These are phyloP conservation scores for Colletotrichum sp. DNA, from an alignment of 2,329 filamentous ascomycete genomes.

Conservation along the genomic window DNA sequence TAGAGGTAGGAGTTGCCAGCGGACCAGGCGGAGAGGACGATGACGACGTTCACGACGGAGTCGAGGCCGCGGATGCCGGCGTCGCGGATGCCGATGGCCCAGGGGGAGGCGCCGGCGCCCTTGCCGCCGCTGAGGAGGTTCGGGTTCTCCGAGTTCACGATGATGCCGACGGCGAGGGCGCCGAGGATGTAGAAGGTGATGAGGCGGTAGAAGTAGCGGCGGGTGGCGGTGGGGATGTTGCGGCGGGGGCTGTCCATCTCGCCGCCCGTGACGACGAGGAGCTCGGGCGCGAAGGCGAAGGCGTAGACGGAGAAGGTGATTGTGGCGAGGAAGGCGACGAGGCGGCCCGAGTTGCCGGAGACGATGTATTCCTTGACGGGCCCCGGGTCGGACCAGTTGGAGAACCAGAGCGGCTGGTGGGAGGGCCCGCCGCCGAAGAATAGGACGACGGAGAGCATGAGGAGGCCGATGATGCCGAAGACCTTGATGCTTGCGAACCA, in stretches of 20 bases:
- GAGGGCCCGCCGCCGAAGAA: slow-evolving; percentile 21
- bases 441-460: slow-evolving; percentile 60
- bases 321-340: slow-evolving; percentile 19
- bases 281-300: slow-evolving; percentile 24
- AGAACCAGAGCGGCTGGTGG: slow-evolving; percentile 21
- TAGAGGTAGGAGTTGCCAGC: slow-evolving; percentile 59
- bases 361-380: background rate
- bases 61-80: slow-evolving; percentile 58
- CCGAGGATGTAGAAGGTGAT: slow-evolving; percentile 48
- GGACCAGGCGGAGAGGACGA: slow-evolving; percentile 57
- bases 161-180: slow-evolving; percentile 57
- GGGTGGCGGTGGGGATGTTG: slow-evolving; percentile 30
- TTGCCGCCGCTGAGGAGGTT: slow-evolving; percentile 37
- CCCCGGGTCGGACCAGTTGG: slow-evolving; percentile 14
- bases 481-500: slow-evolving; percentile 61
- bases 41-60: slow-evolving; percentile 59
- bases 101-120: slow-evolving; percentile 43
- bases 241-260: slow-evolving; percentile 48
- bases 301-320: slow-evolving; percentile 23
- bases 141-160: slow-evolving; percentile 56
- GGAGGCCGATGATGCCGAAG: slow-evolving; percentile 61
- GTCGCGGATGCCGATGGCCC: slow-evolving; percentile 54
- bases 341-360: slow-evolving; percentile 20
- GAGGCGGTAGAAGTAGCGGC: slow-evolving; percentile 27
- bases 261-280: slow-evolving; percentile 25